Conservation (phyloP, 345 rosid species). For the Kandelia obovata region DNA sequence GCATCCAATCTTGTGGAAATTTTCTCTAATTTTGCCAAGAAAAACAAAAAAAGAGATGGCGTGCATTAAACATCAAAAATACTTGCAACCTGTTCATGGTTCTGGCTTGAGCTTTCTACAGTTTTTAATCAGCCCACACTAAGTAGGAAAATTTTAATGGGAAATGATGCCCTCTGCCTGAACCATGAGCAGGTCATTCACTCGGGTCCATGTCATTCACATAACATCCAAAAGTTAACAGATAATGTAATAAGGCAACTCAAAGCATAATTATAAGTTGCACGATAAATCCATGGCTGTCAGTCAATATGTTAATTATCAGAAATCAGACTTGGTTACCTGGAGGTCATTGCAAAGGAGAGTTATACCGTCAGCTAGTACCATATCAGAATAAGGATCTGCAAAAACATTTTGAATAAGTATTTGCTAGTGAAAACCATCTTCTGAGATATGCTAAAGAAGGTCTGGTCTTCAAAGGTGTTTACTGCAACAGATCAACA, state of each 20-base stretch:
- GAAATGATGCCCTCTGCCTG: neutral
- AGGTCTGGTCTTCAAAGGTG: neutral
- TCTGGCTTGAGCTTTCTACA: no score
- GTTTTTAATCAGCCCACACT: no score
- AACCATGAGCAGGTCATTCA: neutral
- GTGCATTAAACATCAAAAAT: no score
- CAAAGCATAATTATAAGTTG: neutral
- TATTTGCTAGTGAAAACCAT: conserved; percentile 6
- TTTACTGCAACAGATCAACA: neutral
- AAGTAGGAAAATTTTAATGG: no score
- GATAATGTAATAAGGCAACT: neutral
- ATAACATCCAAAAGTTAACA: neutral
- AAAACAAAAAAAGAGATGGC: no score
- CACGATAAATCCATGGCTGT: neutral
- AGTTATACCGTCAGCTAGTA: conserved; percentile 67
- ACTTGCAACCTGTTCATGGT: no score
- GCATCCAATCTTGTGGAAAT: no score
- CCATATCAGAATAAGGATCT: conserved; percentile 68
- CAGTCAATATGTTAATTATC: neutral
- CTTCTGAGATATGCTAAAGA: neutral
- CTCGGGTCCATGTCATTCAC: neutral
- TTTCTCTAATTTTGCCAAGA: no score
- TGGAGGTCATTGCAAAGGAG: conserved; percentile 73
- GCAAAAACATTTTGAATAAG: conserved; percentile 23
- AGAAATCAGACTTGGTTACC: conserved; percentile 33